Base-by-base conservation (phyloP, 1,139 yeast species). In the Candida glucosophila region DNA sequence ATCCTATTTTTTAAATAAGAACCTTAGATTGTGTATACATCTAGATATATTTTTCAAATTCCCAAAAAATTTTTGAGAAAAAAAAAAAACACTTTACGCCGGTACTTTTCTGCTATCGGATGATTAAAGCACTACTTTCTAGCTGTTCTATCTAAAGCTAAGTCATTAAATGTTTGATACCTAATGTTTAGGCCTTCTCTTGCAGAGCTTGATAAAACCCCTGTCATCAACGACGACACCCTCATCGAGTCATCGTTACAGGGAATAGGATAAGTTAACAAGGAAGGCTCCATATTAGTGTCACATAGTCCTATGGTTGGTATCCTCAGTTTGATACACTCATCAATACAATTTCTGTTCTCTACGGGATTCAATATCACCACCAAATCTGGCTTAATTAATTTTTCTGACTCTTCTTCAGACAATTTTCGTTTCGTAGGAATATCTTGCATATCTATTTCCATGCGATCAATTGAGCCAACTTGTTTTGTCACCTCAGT, bases 291-390 rank as follows among this genome's bases (percentile, higher is more conserved):
- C 54, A 80, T 77, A 52, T 90, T 90, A 15, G 98, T 85, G 54
- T 90, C 98, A 37, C 92, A 77, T 32, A 90, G 71, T 19, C 95
- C 98, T 41, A 90, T 77, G 2, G 97, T 88, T 33, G 98, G 98
- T 15, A 90, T 74, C 49, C 93, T 72, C 34, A 77, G 67, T 44
- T 77, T 76, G 37, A 76, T 70, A 40, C 97, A 92, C 55, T 90
- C 98, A 28, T 67, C 66, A 30, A 90, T 60, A 31, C 92, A 80
- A 43, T 77, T 79, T 44, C 85, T 67, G 58, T 85, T 82, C 46
- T 86, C 95, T 19, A 77, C 77, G 10, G 97, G 96, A 54, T 90
- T 90, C 49, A 90, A 62, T 27, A 88, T 56, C 14, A 90, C 83
- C 23, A 88, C 77, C 43, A 90, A 61, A 47, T 90, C 98, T 4